Evolutionary conservation across 1,139 yeast species (phyloP), one percentile per base, ranked within the genome.

Genomic region (Lodderomyces pseudojiufengensis): DNA sequence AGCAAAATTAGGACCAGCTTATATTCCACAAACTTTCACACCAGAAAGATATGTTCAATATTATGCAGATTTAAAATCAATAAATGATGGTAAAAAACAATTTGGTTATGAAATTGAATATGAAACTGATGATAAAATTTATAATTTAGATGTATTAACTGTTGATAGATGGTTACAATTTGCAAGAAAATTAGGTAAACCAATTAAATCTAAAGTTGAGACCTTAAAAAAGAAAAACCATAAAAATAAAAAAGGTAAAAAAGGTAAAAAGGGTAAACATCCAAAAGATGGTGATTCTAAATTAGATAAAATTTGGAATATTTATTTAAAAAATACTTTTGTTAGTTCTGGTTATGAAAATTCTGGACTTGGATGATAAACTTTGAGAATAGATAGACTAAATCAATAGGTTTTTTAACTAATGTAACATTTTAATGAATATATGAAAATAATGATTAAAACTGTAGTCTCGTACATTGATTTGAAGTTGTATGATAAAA

Each of bases 41-140:
- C 95, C 95, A 0, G 70, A 73, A 33, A 65, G 77, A 42, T 86
- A 81, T 54, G 78, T 78, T 1, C 95, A 84, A 53, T 85, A 80
- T 54, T 85, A 65, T 52, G 73, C 80, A 9, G 86, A 86, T 54
- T 65, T 85, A 45, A 63, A 70, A 22, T 48, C 56, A 5, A 71
- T 79, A 36, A 74, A 80, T 46, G 46, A 55, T 3, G 76, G 77
- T 1, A 50, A 64, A 16, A 66, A 70, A 45, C 54, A 66, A 12
- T 82, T 84, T 46, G 61, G 54, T 7, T 84, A 67, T 51, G 77
- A 82, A 46, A 61, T 81, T 12, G 92, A 84, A 50, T 86, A 85
- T 49, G 62, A 78, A 3, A 83, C 94, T 0, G 80, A 78, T 41
- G 82, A 79, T 38, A 61, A 65, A 13, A 61, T 71, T 9, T 80